Base-by-base conservation (phyloP, 768 basidiomycete species). In the Obba rivulosa region DNA sequence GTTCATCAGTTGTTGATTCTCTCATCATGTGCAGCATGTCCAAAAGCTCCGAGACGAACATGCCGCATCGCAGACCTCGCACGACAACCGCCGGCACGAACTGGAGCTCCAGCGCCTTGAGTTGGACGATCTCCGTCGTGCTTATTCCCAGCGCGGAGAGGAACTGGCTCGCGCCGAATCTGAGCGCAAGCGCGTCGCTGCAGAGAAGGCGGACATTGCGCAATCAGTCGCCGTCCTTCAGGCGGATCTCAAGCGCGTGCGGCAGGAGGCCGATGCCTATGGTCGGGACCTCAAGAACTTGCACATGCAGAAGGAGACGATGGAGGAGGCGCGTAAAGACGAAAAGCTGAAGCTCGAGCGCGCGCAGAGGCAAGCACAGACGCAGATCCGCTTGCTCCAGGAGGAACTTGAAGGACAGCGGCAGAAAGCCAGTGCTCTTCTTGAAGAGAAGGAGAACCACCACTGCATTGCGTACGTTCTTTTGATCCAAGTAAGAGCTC, bases 241-340 rank as follows among this genome's bases (percentile, higher is more conserved):
- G 57, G 70, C 77, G 4, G 91, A 94, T 60, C 73, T 95, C 20
- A 71, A 71, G 48, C 81, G 87, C 8, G 87, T 95, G 16, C 76
- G 80, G 48, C 73, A 76, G 43, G 86, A 91, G 50, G 90, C 89
- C 0, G 85, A 87, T 53, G 75, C 74, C 7, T 85, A 92, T 59
- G 87, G 88, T 16, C 77, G 77, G 16, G 91, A 94, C 63, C 64
- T 95, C 50, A 87, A 81, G 52, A 66, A 72, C 8, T 69, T 91
- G 36, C 74, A 80, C 9, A 62, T 65, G 13, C 83, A 90, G 67
- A 87, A 88, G 59, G 83, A 85, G 54, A 78, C 70, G 40, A 60
- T 78, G 38, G 66, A 67, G 47, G 51, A 48, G 20, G 60, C 65
- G 46, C 55, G 61, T 25, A 76, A 72, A 57, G 78, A 79, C 4